Conservation (phyloP, 1,139 yeast genomes). For the Pichia sp. region DNA sequence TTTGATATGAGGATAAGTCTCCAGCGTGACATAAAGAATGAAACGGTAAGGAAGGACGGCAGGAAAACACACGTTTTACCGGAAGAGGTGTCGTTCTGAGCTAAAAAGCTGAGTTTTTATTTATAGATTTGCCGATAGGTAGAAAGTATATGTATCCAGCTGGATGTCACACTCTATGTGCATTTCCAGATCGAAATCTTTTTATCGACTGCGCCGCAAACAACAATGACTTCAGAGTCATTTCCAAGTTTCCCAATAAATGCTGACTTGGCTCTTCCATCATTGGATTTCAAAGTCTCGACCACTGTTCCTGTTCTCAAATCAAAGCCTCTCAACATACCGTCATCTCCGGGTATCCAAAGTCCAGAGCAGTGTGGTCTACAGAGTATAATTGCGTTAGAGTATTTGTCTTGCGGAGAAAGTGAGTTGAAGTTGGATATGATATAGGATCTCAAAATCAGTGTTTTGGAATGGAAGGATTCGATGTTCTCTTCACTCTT, state of each 20-base stretch:
- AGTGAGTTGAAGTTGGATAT: slow-evolving; percentile 54
- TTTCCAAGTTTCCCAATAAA: slow-evolving; percentile 29
- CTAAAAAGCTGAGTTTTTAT: not conserved
- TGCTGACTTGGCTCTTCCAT: slow-evolving; percentile 49
- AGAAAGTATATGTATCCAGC: too few relatives aligned
- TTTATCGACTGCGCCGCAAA: slow-evolving; percentile 48
- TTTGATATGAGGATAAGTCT: slow-evolving; percentile 76
- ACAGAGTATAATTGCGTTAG: slow-evolving; percentile 47
- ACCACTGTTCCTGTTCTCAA: slow-evolving; percentile 35
- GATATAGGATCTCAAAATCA: slow-evolving; percentile 40
- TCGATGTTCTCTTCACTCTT: slow-evolving; percentile 16
- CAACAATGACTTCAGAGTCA: slow-evolving; percentile 38
- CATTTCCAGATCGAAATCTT: slow-evolving; percentile 28
- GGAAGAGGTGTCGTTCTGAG: slow-evolving; percentile 49
- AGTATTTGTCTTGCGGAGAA: slow-evolving; percentile 69
- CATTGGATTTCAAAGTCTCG: slow-evolving; percentile 31
- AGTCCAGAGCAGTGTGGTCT: slow-evolving; percentile 41
- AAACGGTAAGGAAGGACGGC: slow-evolving; percentile 58
- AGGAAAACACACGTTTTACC: slow-evolving; percentile 56
- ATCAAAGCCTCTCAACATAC: slow-evolving; percentile 57
- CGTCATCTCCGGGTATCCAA: slow-evolving; percentile 72
- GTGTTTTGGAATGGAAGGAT: slow-evolving; percentile 24
- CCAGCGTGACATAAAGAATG: slow-evolving; percentile 47
- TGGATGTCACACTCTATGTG: not conserved
- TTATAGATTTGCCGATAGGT: too few relatives aligned